Evolutionary conservation across 31 red algal species (phyloP).

Genomic region (Endocladia muricata): DNA sequence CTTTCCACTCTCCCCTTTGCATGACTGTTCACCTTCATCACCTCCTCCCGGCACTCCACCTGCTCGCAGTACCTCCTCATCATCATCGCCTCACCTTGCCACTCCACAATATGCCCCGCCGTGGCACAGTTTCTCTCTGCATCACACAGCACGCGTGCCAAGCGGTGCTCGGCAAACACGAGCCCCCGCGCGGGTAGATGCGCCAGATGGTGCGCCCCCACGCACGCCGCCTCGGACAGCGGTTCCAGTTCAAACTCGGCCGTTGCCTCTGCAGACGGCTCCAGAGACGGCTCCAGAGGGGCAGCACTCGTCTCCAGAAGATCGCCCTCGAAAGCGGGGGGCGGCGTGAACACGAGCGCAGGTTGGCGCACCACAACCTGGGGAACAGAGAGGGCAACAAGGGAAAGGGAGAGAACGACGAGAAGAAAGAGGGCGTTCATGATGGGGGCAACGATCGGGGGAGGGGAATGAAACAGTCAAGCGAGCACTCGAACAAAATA

Average conservation of each 20-base stretch:
- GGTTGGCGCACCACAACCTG: no score
- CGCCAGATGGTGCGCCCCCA: not conserved
- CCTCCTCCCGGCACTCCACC: not conserved
- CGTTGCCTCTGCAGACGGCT: not conserved
- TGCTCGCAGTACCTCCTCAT: not conserved
- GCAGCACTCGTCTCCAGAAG: no score
- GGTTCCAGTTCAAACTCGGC: not conserved
- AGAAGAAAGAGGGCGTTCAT: no score
- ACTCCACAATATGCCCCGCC: not conserved
- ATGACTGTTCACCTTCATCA: slow-evolving; percentile 15
- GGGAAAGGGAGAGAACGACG: no score
- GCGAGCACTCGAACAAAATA: no score
- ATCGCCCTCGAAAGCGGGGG: no score
- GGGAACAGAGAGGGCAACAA: no score
- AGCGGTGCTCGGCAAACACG: not conserved
- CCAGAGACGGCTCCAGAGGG: not conserved
- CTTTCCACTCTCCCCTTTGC: not conserved
- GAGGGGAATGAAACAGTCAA: no score
- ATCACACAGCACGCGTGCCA: not conserved
- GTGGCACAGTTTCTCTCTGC: not conserved
- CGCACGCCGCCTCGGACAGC: not conserved
- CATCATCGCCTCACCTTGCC: not conserved
- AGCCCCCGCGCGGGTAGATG: not conserved
- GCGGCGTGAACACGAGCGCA: no score
- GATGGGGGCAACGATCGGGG: no score